Base-by-base conservation (phyloP, 2,329 filamentous ascomycete species). In the Orbilia ellipsospora region DNA sequence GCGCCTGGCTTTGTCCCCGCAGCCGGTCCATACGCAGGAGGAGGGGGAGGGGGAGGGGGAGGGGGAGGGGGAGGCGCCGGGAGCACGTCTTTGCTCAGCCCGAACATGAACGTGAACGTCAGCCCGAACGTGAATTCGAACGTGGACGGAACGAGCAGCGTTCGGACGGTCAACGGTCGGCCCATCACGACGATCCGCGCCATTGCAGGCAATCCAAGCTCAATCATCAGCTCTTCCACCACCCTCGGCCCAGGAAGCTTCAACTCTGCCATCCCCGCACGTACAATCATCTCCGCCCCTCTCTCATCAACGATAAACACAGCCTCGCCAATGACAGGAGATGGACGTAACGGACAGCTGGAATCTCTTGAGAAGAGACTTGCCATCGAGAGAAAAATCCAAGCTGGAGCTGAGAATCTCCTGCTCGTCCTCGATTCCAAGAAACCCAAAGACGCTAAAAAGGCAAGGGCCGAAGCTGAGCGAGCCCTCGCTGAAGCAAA, bases 331-430 rank as follows among this genome's bases (percentile, higher is more conserved):
- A 76, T 70, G 73, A 44, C 66, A 18, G 57, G 66, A 18, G 73
- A 76, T 52, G 63, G 54, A 45, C 48, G 57, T n/a, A 74, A 74
- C 57, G 70, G 70, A 4, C 70, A 74, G 16, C 42, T 74, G 8
- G 70, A 74, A 44, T 68, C 70, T 28, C 60, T 97, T 77, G 90
- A 91, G 80, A 94, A 97, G 79, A 88, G 90, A 80, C 90, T 99
- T 78, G 94, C 93, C 79, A 94, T 96, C 80, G 96, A 99, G 84
- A 90, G 94, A 84, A 98, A 98, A 85, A 98, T 99, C 81, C 97
- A 96, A 83, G 92, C 94, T 80, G 95, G 95, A 18, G 97, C 94
- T 70, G 95, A 99, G 85, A 99, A 99, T 82, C 90, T 99, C 88
- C 86, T 99, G 45, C 95, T 99, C 84, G 95, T 95, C 12, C 84